Base-by-base conservation (phyloP, 139 green algal genomes). In the Micromonas pusilla region DNA sequence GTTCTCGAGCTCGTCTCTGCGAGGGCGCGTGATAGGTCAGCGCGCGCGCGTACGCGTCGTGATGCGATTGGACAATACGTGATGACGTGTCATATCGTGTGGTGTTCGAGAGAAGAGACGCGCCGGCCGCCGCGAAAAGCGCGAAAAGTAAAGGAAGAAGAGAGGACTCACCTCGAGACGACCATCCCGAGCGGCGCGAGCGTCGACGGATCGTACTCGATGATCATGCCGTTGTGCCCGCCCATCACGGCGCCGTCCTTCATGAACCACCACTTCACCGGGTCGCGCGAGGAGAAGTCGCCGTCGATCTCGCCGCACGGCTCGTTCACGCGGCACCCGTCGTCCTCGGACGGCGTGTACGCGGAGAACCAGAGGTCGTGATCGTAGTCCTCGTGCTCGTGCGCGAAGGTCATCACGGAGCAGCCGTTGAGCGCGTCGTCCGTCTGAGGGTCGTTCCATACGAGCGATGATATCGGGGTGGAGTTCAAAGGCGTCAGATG, bases 191-290 rank as follows among this genome's bases (percentile, higher is more conserved):
- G 72, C 31, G 72, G 72, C 72, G 72, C 72, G 3, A 79, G 57
- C 30, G 72, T 79, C 39, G 54, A 57, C 39, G 72, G 72, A 52
- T 79, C 72, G 57, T 79, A 79, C 52, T 79, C 72, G 72, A 79
- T 79, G 52, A 79, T 79, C 72, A 79, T 79, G 31, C 72, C 72
- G 57, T 79, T 79, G 72, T 79, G 72, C 3, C 72, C 72, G 28
- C 72, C 72, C 3, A 79, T 38, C 28, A 79, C 72, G 52, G 72
- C 39, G 57, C 72, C 72, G 57, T 79, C 72, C 20, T 60, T 33
- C 72, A 79, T 79, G 25, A 28, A 52, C 72, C 72, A 79, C 72
- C 72, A 79, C 36, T 52, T 66, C 3, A 79, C 72, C 6, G 72
- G 72, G 57, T 79, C 72, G 31, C 72, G 20, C 3, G 23, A 52